Base-by-base conservation (phyloP, 1,284 basidiomycete genomes). In the Fomitiporia mediterranea region DNA sequence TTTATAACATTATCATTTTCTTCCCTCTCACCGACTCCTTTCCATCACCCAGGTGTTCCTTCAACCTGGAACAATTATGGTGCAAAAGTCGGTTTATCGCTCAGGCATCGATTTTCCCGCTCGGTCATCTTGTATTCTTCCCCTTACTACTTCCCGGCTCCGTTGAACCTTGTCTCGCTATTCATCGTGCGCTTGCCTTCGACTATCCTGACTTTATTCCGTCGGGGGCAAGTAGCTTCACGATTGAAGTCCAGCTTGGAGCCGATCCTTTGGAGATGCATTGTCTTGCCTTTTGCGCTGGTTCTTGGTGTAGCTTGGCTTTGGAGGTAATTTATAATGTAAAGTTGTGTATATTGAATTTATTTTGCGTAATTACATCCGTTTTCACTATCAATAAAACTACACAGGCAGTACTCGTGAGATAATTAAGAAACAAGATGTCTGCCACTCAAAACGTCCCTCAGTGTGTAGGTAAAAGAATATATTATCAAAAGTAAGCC, bases 51-150 rank as follows among this genome's bases (percentile, higher is more conserved):
- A 35, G 43, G 27, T 7, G 37, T 48, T 21, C 51, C 59, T 35
- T 4, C 13, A 21, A 59, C 61, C 13, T 83, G 81, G 81, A 79
- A 82, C 60, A 67, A 69, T 23, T 83, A 78, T 63, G 75, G 79
- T 1, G 47, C 55, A 28, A 56, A 63, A 1, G 68, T 78, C 30
- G 80, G 80, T 4, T 58, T 73, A 5, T 64, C 68, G 17, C 76
- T 81, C n/a, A 77, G 80, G 27, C 67, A 67, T 42, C 60, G 65
- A 0, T 77, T 78, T 58, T 65, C 71, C n/a, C 65, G 64, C 28
- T 68, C 71, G n/a, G 70, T 77, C 7, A 52, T 65, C 21, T 52
- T 57, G 4, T 81, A 81, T 60, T 66, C 72, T 0, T 58, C 60
- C 2, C 69, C 72, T 3, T 72, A 74, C 57, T 64, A 63, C 43